Base-by-base conservation (phyloP, 306 rosid species). In the Medicago arabica region DNA sequence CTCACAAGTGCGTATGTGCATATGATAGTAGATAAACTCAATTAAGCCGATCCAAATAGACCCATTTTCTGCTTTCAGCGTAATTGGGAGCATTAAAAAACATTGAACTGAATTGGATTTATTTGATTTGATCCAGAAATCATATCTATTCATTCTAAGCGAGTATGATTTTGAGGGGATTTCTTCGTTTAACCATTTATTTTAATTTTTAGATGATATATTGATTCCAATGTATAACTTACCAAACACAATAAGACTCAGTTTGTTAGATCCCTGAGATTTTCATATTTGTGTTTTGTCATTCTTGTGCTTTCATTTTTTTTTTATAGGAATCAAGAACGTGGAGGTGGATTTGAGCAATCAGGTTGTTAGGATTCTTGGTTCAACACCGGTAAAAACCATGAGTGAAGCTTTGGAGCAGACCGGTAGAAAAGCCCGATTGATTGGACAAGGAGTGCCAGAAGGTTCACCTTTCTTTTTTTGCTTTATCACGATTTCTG, bases 351-450 rank as follows among this genome's bases (percentile, higher is more conserved):
- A 95, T 83, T 84, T 92, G 49, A 82, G 85, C 78, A 90, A 78
- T 85, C 97, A 90, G 87, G 93, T 95, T 50, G 99, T 92, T 14
- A 85, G 96, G 86, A 83, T 95, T 87, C 89, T 86, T 46, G 97
- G 97, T 60, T 76, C 92, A 70, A 86, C 97, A 2, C 92, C 99
- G 6, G 88, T 89, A 80, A 95, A 90, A 84, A 82, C 69, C 14
- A 89, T 95, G 99, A 92, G 97, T 11, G 96, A 92, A 85, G 96
- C 97, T 64, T 70, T 92, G 80, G 93, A 95, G 78, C 92, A 92
- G 86, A 92, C 91, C 0, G 97, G 96, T 43, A 87, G 92, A 77
- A 85, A 81, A 80, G 97, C 96, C 5, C 85, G 97, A 75, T 83
- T 95, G 31, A 92, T 95, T 41, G 97, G 99, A 76, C 99, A 92